Percentiles rank a stretch among this genome's conserved stretches.
phyloP scores from a whole-genome alignment of 805 yeast genomes.

The Ogataea glucozyma region DNA sequence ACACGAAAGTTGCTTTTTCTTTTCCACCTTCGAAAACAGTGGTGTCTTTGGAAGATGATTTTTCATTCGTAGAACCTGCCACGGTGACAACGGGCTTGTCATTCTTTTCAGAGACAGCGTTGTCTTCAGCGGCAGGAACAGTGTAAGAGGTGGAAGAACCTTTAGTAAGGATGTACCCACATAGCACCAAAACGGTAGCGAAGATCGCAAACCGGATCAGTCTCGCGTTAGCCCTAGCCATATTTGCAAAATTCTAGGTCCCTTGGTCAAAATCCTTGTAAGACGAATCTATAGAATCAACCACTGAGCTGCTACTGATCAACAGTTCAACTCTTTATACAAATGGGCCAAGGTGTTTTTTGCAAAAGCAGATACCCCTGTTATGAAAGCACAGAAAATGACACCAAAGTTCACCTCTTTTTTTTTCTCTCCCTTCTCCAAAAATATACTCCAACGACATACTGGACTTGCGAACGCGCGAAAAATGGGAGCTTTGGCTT shows the following conservation, averaged over 20 bases:
- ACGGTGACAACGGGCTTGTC: slow-evolving; percentile 9
- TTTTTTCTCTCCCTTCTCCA: slow-evolving; percentile 2
- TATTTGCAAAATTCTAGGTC: too few relatives aligned
- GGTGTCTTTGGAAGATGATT: slow-evolving; percentile 7
- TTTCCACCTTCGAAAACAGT: slow-evolving; percentile 29
- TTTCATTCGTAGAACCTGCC: too few relatives aligned
- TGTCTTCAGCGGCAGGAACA: not conserved
- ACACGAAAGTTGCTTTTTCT: slow-evolving; percentile 77
- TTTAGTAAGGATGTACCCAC: slow-evolving; percentile 49
- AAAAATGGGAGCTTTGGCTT: not conserved
- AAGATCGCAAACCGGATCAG: slow-evolving; percentile 49
- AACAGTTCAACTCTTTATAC: slow-evolving; percentile 1
- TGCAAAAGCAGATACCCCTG: too few relatives aligned
- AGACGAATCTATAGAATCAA: not conserved
- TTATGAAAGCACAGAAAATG: slow-evolving; percentile 3
- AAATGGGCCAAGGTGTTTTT: not conserved
- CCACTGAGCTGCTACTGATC: not conserved
- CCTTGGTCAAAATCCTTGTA: too few relatives aligned
- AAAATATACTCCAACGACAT: not conserved
- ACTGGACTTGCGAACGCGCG: not conserved
- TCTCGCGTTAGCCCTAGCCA: slow-evolving; percentile 51
- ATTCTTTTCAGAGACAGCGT: not conserved
- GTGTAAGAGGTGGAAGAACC: slow-evolving; percentile 42
- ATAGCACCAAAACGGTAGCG: slow-evolving; percentile 45
- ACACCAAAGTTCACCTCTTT: slow-evolving; percentile 4